These are phyloP conservation scores for Rhizophlyctis rosea DNA, from an alignment of 192 early-diverging fungal species.

Conservation along the genomic window DNA sequence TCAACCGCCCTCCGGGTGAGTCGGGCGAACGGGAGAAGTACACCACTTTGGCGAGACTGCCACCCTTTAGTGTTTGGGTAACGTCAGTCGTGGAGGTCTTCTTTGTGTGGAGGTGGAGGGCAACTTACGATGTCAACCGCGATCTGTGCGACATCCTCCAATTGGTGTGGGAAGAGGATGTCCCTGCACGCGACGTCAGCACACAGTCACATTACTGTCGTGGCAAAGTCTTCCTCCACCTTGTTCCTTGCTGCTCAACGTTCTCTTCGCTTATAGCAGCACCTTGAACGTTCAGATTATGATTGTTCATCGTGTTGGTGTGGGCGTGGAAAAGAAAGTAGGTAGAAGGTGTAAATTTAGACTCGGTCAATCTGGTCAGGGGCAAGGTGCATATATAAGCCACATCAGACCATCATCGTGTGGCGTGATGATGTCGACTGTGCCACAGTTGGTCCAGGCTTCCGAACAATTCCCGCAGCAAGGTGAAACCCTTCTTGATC, in stretches of 20 bases:
- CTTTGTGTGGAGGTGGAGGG: not conserved
- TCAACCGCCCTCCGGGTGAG: slow-evolving; percentile 75
- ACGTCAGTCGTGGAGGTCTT: not conserved
- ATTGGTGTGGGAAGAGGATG: slow-evolving; percentile 85
- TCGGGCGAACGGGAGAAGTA: slow-evolving; percentile 50
- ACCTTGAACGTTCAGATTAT: slow-evolving; percentile 28
- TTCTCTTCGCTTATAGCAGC: slow-evolving; percentile 27
- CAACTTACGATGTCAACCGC: slow-evolving; percentile 79
- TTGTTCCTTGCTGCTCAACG: slow-evolving; percentile 17
- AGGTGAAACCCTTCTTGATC: no score
- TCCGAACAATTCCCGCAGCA: no score
- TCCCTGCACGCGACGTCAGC: slow-evolving; percentile 46
- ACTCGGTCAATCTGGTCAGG: no score
- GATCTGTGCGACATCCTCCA: slow-evolving; percentile 77
- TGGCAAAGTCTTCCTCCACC: not conserved
- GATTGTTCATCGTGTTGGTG: not conserved
- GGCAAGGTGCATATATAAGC: no score
- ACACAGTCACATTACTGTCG: not conserved
- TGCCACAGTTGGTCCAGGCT: no score
- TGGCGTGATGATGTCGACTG: no score
- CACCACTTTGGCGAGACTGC: slow-evolving; percentile 58
- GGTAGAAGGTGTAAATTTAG: no score
- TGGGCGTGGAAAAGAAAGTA: not conserved
- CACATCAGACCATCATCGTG: no score
- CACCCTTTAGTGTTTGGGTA: slow-evolving; percentile 50